Evolutionary conservation across 495 filamentous ascomycete genomes (phyloP).

Genomic region (Aspergillus mulundensis): DNA sequence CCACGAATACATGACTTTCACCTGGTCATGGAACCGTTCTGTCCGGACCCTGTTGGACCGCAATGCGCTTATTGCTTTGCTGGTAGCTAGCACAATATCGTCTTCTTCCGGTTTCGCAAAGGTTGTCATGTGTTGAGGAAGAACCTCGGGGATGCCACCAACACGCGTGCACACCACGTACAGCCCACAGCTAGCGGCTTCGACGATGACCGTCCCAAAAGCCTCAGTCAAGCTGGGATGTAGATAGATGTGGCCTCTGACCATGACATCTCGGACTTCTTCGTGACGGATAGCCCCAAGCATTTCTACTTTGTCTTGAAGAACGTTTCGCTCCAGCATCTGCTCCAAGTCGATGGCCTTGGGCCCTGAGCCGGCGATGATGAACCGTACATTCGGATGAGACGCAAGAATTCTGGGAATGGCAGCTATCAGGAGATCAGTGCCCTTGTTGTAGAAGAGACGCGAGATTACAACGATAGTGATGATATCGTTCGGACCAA

Average conservation of each 20-base stretch:
- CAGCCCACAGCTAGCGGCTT: slow-evolving; percentile 89
- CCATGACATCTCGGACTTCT: slow-evolving; percentile 98
- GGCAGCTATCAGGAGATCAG: slow-evolving; percentile 87
- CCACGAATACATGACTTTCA: slow-evolving; percentile 98
- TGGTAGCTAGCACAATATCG: slow-evolving; percentile 78
- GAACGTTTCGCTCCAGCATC: slow-evolving; percentile 92
- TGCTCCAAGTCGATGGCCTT: slow-evolving; percentile 98
- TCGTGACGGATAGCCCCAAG: slow-evolving; percentile 90
- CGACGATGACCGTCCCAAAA: slow-evolving; percentile 95
- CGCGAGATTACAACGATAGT: slow-evolving; percentile 97
- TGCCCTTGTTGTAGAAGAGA: slow-evolving; percentile 98
- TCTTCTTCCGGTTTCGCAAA: slow-evolving; percentile 93
- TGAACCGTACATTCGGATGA: slow-evolving; percentile 91
- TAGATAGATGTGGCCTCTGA: slow-evolving; percentile 92
- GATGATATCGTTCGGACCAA: slow-evolving; percentile 80
- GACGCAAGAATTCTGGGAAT: slow-evolving; percentile 86
- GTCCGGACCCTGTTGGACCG: slow-evolving; percentile 83
- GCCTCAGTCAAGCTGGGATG: slow-evolving; percentile 94
- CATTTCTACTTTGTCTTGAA: slow-evolving; percentile 90
- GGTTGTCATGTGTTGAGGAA: slow-evolving; percentile 89
- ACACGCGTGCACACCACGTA: slow-evolving; percentile 97
- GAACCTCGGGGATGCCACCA: slow-evolving; percentile 92
- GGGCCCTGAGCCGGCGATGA: slow-evolving; percentile 91
- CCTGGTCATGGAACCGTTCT: slow-evolving; percentile 91
- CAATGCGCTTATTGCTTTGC: slow-evolving; percentile 72